Conservation (phyloP, 805 yeast species). For the Hanseniaspora occidentalis region DNA sequence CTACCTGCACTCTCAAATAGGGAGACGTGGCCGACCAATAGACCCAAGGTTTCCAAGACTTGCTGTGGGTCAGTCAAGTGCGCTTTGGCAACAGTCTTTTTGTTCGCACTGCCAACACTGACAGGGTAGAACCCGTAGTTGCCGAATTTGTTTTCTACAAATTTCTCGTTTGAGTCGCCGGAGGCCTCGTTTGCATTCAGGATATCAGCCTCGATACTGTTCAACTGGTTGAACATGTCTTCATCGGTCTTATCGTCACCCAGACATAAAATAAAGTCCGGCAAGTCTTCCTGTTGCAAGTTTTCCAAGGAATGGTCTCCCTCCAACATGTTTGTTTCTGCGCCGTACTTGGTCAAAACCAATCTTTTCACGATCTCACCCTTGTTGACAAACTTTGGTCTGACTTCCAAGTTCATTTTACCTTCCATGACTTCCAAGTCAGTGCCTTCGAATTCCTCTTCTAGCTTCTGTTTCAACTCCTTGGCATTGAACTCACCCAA, state of each 20-base stretch:
- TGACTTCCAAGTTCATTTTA: slow-evolving; percentile 93
- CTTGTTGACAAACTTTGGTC: slow-evolving; percentile 89
- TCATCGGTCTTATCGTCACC: slow-evolving; percentile 98
- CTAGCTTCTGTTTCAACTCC: slow-evolving; percentile 53
- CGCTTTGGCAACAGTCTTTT: slow-evolving; percentile 72
- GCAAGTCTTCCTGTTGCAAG: slow-evolving; percentile 34
- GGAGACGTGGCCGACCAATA: slow-evolving; percentile 67
- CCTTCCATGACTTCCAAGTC: slow-evolving; percentile 96
- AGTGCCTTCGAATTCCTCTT: slow-evolving; percentile 47
- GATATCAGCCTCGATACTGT: slow-evolving; percentile 39
- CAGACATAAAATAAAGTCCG: slow-evolving; percentile 78
- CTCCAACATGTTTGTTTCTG: slow-evolving; percentile 31
- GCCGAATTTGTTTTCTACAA: slow-evolving; percentile 31
- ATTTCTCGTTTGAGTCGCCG: slow-evolving; percentile 25
- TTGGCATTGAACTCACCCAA: slow-evolving; percentile 80
- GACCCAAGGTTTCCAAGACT: slow-evolving; percentile 73
- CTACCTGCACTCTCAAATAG: slow-evolving; percentile 68
- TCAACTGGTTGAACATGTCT: slow-evolving; percentile 83
- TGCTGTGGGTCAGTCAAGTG: slow-evolving; percentile 76
- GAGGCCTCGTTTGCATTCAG: slow-evolving; percentile 27
- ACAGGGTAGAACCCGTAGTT: slow-evolving; percentile 66
- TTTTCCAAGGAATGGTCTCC: slow-evolving; percentile 12
- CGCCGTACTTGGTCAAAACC: slow-evolving; percentile 52
- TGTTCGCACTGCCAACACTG: slow-evolving; percentile 87
- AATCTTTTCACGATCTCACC: slow-evolving; percentile 89